Evolutionary conservation across 305 asterid genomes (phyloP), one percentile per base, ranked within the genome.

Genomic region (Fraxinus dipetala): DNA sequence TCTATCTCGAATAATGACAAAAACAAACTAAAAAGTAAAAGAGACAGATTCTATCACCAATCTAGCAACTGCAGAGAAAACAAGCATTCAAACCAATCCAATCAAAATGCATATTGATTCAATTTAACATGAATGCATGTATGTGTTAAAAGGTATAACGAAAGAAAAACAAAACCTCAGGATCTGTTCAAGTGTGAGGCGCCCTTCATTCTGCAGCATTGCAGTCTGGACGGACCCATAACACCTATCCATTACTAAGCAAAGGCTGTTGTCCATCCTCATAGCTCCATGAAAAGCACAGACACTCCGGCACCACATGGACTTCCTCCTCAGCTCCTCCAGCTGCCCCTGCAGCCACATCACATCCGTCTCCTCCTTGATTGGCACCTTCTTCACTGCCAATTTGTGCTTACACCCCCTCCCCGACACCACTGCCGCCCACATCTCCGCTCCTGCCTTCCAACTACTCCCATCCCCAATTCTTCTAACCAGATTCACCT

Each of bases 231-330:
- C 88, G n/a, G 99, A 93, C 51, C 99, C 99, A 78, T 89, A 91
- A 80, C 98, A 93, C 90, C 92, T 92, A 87, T 96, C 97, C 98
- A 93, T 91, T 76, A 96, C 93, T 88, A 96, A 85, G 83, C 94
- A 94, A 81, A 96, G 88, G 87, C 92, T 89, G 67, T 83, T 87
- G 20, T 88, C 95, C 84, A 93, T 70, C 89, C 90, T 92, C 10
- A 86, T 90, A 6, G 89, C 91, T 65, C 99, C 99, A 76, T 96
- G 99, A 78, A 96, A 96, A 80, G 96, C 90, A 87, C 98, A 96
- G 51, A 96, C 98, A 88, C 93, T 96, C 74, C 98, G 86, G 84
- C 99, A 96, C 98, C 98, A 96, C 97, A 93, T 92, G 0, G 98
- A 90, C 80, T 91, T 91, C 86, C 95, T 88, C 90, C 92, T 92